These are phyloP conservation scores for Podospora fimiseda DNA, from an alignment of 495 filamentous ascomycete species.

Conservation along the genomic window DNA sequence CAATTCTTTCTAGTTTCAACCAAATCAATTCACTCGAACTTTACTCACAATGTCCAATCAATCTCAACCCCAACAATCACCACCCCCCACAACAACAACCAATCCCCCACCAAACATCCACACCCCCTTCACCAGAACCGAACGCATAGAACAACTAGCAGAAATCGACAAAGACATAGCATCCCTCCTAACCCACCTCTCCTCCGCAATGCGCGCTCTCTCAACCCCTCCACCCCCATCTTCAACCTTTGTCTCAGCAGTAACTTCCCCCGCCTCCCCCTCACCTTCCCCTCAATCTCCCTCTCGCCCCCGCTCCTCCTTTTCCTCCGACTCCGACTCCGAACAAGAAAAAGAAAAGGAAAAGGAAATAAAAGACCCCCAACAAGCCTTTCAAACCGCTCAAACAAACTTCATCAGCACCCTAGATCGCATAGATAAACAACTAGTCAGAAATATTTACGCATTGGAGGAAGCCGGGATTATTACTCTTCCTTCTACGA, in stretches of 20 bases:
- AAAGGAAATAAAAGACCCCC: slow-evolving; percentile 33
- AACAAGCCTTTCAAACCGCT: slow-evolving; percentile 56
- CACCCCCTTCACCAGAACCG: slow-evolving; percentile 51
- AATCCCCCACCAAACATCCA: slow-evolving; percentile 19
- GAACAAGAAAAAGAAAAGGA: neutral
- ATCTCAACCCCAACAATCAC: slow-evolving; percentile 4
- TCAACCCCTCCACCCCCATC: slow-evolving; percentile 38
- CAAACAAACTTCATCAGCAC: slow-evolving; percentile 59
- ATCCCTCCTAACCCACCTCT: slow-evolving; percentile 59
- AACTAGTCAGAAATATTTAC: slow-evolving; percentile 69
- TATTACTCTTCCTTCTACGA: slow-evolving; percentile 40
- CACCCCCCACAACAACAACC: neutral
- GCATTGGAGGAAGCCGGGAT: slow-evolving; percentile 73
- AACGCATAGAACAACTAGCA: slow-evolving; percentile 72
- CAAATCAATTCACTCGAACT: neutral
- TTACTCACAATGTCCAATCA: slow-evolving; percentile 6
- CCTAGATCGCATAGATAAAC: slow-evolving; percentile 61
- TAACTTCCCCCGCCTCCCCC: too few relatives aligned
- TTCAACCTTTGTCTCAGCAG: too few relatives aligned
- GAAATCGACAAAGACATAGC: slow-evolving; percentile 59
- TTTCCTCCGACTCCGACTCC: slow-evolving; percentile 17
- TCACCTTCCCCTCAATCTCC: neutral
- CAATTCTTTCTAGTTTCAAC: too few relatives aligned
- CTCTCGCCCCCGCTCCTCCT: slow-evolving; percentile 4
- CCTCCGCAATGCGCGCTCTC: slow-evolving; percentile 62